phyloP scores from a whole-genome alignment of 2,329 filamentous ascomycete genomes.

The Aspergillus novoparasiticus region DNA sequence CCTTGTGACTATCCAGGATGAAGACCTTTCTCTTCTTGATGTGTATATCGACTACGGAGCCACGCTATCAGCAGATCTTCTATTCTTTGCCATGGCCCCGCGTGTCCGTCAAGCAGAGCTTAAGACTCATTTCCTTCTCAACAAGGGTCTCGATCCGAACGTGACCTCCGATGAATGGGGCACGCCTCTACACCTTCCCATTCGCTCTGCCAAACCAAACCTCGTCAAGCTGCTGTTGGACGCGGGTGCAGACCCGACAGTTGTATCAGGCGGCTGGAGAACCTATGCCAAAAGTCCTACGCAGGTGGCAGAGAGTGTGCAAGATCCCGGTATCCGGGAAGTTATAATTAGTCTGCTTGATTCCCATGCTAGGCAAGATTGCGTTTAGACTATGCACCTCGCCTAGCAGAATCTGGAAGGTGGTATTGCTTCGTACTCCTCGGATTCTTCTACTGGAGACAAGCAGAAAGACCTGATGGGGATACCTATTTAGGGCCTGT shows the following conservation, averaged over 20 bases:
- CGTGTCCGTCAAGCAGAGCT: not conserved
- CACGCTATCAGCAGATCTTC: not conserved
- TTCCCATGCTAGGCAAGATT: not conserved
- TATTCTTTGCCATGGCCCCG: not conserved
- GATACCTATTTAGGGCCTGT: too few species aligned
- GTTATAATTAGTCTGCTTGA: not conserved
- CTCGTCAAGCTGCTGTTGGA: not conserved
- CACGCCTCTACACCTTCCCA: not conserved
- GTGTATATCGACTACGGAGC: constrained; percentile 1
- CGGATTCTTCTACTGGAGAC: not conserved
- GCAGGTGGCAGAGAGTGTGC: not conserved
- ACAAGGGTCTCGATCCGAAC: not conserved
- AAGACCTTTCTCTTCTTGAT: constrained; percentile 5
- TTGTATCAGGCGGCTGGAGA: not conserved
- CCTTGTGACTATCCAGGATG: not conserved
- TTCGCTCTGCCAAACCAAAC: not conserved
- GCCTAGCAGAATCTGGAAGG: not conserved
- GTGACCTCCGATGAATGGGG: not conserved
- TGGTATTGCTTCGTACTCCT: not conserved
- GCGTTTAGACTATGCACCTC: not conserved
- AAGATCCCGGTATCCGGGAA: not conserved
- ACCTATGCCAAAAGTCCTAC: not conserved
- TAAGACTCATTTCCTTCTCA: not conserved
- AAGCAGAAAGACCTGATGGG: not conserved
- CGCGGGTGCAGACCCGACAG: not conserved